Conservation (phyloP, 257 asterid genomes). For the Solanum paucissectum region DNA sequence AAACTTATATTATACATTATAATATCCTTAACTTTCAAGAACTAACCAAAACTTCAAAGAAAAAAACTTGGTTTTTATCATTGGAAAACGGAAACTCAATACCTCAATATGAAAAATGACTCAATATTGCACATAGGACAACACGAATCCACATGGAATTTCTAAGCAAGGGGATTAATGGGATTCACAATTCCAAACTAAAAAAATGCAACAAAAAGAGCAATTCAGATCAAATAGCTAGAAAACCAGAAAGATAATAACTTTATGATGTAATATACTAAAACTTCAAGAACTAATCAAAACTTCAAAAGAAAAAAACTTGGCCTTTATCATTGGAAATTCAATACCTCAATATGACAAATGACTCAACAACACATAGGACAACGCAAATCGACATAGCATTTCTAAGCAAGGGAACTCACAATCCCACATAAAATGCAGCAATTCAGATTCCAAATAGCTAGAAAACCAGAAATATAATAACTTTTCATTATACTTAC, state of each 20-base stretch:
- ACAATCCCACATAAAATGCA: neutral
- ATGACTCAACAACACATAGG: neutral
- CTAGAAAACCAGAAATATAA: neutral
- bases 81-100: neutral
- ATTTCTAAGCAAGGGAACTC: neutral
- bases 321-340: neutral
- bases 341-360: neutral
- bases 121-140: neutral
- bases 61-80: neutral
- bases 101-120: neutral
- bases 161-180: neutral
- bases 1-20: neutral
- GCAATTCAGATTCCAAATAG: neutral
- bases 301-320: neutral
- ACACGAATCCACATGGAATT: neutral
- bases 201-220: neutral
- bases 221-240: neutral
- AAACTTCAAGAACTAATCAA: neutral
- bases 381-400: neutral
- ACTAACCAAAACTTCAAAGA: neutral
- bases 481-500: neutral
- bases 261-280: neutral
- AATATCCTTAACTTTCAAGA: neutral
- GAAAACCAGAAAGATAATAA: neutral
- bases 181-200: neutral